These are phyloP conservation scores for Escallonia herrerae DNA, from an alignment of 129 eudicot genomes.

Conservation along the genomic window DNA sequence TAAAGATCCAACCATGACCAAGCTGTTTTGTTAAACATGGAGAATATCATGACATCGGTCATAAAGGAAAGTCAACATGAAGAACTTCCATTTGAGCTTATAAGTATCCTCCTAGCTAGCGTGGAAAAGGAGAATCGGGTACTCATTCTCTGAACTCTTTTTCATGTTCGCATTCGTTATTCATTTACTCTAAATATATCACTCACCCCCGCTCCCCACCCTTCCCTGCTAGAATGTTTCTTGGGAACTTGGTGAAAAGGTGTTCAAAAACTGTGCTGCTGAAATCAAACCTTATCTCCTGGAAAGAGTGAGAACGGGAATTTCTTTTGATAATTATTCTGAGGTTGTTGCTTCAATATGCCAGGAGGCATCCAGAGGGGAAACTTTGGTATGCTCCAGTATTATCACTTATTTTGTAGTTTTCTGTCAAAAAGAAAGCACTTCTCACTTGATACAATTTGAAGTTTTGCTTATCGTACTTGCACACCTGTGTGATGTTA, in stretches of 20 bases:
- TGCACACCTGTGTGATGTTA: no score
- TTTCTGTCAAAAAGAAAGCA: no score
- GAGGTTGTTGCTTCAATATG: constrained; percentile 24
- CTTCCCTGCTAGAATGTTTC: constrained; percentile 3
- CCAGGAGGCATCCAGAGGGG: constrained; percentile 8
- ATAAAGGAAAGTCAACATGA: constrained; percentile 26
- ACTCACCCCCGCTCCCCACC: neutral
- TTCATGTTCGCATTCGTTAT: neutral
- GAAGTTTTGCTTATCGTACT: no score
- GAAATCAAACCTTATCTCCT: constrained; percentile 17
- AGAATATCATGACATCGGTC: constrained; percentile 31
- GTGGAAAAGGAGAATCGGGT: constrained; percentile 33
- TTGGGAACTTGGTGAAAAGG: constrained; percentile 38
- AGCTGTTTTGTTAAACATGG: constrained; percentile 26
- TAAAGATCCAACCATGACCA: constrained; percentile 21
- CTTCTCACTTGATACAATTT: no score
- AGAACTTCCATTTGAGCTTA: constrained; percentile 25
- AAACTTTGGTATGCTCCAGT: constrained; percentile 14
- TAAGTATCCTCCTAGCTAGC: constrained; percentile 19
- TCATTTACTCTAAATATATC: neutral
- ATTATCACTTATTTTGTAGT: neutral
- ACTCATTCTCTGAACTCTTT: neutral
- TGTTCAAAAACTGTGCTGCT: constrained; percentile 23
- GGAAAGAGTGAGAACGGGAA: constrained; percentile 18
- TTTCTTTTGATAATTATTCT: constrained; percentile 26